These are phyloP conservation scores for Rhazya stricta DNA, from an alignment of 257 asterid genomes.

Conservation along the genomic window DNA sequence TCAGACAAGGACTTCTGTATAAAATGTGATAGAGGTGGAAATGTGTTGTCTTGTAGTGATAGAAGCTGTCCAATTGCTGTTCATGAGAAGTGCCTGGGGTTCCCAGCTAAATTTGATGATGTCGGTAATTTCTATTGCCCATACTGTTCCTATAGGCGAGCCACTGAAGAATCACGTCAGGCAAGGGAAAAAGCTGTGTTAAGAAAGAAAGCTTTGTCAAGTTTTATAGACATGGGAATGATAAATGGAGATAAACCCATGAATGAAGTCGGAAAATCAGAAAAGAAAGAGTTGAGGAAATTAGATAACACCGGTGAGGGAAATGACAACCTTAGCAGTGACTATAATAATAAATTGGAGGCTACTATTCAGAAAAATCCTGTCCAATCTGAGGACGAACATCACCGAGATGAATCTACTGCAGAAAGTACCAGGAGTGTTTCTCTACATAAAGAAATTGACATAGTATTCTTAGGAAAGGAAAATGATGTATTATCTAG, in stretches of 20 bases:
- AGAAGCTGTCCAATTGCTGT: conserved; percentile 61
- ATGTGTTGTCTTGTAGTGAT: conserved; percentile 56
- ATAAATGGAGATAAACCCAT: conserved; percentile 21
- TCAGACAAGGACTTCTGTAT: conserved; percentile 47
- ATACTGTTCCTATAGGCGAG: conserved; percentile 50
- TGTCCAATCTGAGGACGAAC: conserved; percentile 19
- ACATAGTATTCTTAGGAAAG: not conserved
- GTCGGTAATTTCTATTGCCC: conserved; percentile 69
- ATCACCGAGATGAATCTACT: conserved; percentile 16
- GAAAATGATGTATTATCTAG: conserved; percentile 11
- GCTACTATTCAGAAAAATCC: conserved; percentile 13
- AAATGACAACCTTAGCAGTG: conserved; percentile 2
- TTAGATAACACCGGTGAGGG: conserved; percentile 15
- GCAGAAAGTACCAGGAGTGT: conserved; percentile 21
- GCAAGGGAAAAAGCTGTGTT: conserved; percentile 51
- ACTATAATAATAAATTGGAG: conserved; percentile 9
- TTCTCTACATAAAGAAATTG: conserved; percentile 20
- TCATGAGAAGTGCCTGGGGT: conserved; percentile 60
- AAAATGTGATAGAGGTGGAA: conserved; percentile 59
- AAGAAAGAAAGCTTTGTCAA: conserved; percentile 52
- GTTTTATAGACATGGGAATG: conserved; percentile 39
- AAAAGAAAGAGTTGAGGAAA: conserved; percentile 19
- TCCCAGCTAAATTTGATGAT: conserved; percentile 47
- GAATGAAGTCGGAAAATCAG: conserved; percentile 23
- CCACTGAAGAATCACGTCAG: conserved; percentile 39